Evolutionary conservation across 106 monocot genomes (phyloP).

Genomic region (Chionographis japonica): DNA sequence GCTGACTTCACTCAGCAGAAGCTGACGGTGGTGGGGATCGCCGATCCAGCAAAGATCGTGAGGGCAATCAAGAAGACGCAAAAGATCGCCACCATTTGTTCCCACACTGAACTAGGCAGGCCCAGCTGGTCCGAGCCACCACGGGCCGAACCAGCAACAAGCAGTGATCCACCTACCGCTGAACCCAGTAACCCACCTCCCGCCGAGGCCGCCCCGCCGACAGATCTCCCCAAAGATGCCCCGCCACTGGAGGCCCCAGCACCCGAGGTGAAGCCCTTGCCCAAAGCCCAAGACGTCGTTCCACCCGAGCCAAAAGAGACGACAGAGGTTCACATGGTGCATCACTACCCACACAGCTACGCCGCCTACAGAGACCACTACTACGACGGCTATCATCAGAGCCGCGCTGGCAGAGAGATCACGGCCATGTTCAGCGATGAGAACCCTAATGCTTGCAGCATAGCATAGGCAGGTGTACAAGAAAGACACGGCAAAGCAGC

Average conservation of each 20-base stretch:
- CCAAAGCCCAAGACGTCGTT: slow-evolving; percentile 8
- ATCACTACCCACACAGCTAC: slow-evolving; percentile 38
- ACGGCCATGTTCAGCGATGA: slow-evolving; percentile 69
- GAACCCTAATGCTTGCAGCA: slow-evolving; percentile 68
- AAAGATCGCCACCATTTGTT: slow-evolving; percentile 59
- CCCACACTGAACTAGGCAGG: slow-evolving; percentile 34
- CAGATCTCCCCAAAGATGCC: no score
- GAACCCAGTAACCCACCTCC: no score
- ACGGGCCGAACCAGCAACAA: slow-evolving; percentile 4
- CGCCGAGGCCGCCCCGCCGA: no score
- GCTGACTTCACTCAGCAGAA: slow-evolving; percentile 48
- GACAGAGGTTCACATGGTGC: slow-evolving; percentile 48
- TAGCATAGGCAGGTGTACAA: no score
- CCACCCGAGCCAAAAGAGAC: slow-evolving; percentile 4
- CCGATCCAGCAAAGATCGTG: slow-evolving; percentile 51
- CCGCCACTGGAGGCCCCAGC: background rate
- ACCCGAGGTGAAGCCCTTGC: slow-evolving; percentile 13
- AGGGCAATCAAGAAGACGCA: slow-evolving; percentile 68
- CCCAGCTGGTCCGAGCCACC: slow-evolving; percentile 9
- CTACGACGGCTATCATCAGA: slow-evolving; percentile 35
- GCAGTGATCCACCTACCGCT: no score
- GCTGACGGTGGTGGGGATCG: slow-evolving; percentile 54
- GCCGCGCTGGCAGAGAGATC: slow-evolving; percentile 28
- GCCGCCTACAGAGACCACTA: slow-evolving; percentile 7
- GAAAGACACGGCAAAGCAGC: no score